phyloP scores from a whole-genome alignment of 352 stramenopile genomes.

The Phytophthora tentaculata region DNA sequence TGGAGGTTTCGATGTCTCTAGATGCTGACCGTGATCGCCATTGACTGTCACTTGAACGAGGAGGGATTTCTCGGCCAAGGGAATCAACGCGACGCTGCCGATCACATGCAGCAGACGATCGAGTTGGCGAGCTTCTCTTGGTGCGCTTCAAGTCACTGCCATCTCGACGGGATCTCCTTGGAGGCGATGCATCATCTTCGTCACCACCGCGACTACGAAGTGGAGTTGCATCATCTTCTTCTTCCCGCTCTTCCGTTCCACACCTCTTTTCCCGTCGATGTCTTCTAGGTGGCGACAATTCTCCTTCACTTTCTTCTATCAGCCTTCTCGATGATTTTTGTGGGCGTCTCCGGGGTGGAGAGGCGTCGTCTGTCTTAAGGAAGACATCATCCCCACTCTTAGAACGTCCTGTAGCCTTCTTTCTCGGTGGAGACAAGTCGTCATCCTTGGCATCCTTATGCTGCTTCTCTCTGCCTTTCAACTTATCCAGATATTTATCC shows the following conservation, averaged over 20 bases:
- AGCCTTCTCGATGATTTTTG: conserved; percentile 1
- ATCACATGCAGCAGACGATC: conserved; percentile 19
- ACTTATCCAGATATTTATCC: conserved; percentile 64
- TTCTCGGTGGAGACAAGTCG: conserved; percentile 62
- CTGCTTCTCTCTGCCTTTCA: conserved; percentile 38
- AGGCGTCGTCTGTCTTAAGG: conserved; percentile 41
- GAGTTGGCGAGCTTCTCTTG: conserved; percentile 12
- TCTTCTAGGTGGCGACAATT: conserved; percentile 40
- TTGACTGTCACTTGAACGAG: conserved; percentile 15
- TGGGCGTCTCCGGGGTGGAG: conserved; percentile 31
- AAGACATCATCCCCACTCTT: conserved; percentile 37
- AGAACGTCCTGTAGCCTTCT: conserved; percentile 22
- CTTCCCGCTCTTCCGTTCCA: conserved; percentile 4
- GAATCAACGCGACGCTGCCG: conserved; percentile 36
- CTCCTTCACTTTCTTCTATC: conserved; percentile 20
- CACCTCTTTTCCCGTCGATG: neutral
- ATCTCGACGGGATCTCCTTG: conserved; percentile 25
- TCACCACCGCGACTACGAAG: conserved; percentile 13
- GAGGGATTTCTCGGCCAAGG: conserved; percentile 36
- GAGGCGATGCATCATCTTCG: conserved; percentile 27
- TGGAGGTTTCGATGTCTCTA: conserved; percentile 3
- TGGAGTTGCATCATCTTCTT: conserved; percentile 29
- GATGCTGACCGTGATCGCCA: conserved; percentile 10
- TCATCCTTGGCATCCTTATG: conserved; percentile 25
- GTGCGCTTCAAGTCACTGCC: conserved; percentile 6